Evolutionary conservation across 345 rosid species (phyloP).

Genomic region (Aquilaria yunnanensis): DNA sequence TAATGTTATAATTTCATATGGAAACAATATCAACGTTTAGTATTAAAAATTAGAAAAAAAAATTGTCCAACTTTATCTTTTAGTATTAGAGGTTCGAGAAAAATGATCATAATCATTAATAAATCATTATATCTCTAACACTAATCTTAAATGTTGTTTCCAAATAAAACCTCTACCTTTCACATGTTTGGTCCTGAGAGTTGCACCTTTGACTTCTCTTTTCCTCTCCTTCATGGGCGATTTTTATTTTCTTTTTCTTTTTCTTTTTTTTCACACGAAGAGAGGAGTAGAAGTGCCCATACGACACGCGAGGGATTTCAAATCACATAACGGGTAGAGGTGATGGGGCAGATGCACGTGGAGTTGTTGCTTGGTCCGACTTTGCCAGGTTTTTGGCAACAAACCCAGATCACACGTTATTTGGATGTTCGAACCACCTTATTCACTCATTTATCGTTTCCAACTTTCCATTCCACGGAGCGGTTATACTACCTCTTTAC

Average conservation of each 20-base stretch:
- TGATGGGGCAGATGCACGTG: conserved; percentile 15
- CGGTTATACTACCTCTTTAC: too few species aligned
- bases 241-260: not conserved
- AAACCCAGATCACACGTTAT: conserved; percentile 14
- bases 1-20: too few species aligned
- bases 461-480: not conserved
- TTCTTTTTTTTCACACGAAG: not conserved
- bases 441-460: not conserved
- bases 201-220: not conserved
- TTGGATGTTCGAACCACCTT: conserved; percentile 3
- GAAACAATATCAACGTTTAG: too few species aligned
- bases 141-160: too few species aligned
- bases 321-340: not conserved
- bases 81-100: too few species aligned
- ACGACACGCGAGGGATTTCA: not conserved
- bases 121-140: too few species aligned
- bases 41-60: too few species aligned
- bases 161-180: not conserved
- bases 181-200: not conserved
- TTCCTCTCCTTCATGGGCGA: too few species aligned
- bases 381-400: conserved; percentile 26
- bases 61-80: too few species aligned
- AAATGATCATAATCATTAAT: too few species aligned
- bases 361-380: conserved; percentile 10
- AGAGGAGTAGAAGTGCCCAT: not conserved